Evolutionary conservation across 208 protist genomes (phyloP).

Genomic region (Trypanosomatidae sp.): DNA sequence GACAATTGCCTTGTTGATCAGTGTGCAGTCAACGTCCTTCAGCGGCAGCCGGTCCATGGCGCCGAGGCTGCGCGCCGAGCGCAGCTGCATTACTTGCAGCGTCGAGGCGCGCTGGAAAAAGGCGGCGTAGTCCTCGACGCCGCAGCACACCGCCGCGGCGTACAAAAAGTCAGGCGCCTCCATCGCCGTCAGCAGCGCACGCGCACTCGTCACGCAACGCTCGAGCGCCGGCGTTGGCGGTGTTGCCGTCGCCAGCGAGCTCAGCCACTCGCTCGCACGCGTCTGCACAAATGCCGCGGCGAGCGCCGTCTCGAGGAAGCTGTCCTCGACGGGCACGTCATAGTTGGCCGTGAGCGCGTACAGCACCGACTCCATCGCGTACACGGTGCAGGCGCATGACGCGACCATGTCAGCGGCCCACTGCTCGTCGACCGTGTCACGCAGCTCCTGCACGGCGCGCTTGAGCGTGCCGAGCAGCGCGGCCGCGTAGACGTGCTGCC

Average conservation of each 20-base stretch:
- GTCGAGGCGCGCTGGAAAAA: slow-evolving; percentile 76
- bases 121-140: slow-evolving; percentile 71
- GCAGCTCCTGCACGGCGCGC: slow-evolving; percentile 49
- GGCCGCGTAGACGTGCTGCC: slow-evolving; percentile 72
- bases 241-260: slow-evolving; percentile 27
- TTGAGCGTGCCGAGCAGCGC: slow-evolving; percentile 64
- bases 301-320: slow-evolving; percentile 60
- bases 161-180: slow-evolving; percentile 65
- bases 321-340: slow-evolving; percentile 64
- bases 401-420: slow-evolving; percentile 29
- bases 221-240: slow-evolving; percentile 34
- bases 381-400: slow-evolving; percentile 60
- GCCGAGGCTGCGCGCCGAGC: slow-evolving; percentile 36
- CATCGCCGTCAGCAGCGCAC: slow-evolving; percentile 44
- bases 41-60: slow-evolving; percentile 56
- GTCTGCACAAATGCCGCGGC: slow-evolving; percentile 53
- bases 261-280: slow-evolving; percentile 34
- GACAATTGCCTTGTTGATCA: slow-evolving; percentile 62
- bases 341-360: slow-evolving; percentile 78
- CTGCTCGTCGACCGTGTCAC: slow-evolving; percentile 24
- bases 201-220: slow-evolving; percentile 23
- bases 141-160: slow-evolving; percentile 62
- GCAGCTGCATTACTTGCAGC: slow-evolving; percentile 67
- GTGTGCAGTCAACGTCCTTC: slow-evolving; percentile 41
- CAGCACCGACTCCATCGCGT: slow-evolving; percentile 71